Evolutionary conservation across 768 basidiomycete genomes (phyloP).

Genomic region (Leccinum olivaceopallidum): DNA sequence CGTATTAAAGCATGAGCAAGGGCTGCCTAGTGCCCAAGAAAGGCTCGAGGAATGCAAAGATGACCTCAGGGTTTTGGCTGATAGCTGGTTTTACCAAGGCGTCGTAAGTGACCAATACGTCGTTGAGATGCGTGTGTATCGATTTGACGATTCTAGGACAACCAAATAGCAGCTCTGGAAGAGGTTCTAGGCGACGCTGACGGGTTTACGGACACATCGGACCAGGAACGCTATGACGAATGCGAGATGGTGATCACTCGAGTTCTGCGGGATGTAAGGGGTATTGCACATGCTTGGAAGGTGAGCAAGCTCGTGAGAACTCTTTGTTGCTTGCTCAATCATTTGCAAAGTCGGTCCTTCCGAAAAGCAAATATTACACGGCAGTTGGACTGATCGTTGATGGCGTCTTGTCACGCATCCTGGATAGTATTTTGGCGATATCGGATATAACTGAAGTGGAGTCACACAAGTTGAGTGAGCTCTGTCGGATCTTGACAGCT

Average conservation of each 20-base stretch:
- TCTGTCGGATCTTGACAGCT: slow-evolving; percentile 76
- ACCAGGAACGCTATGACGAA: slow-evolving; percentile 74
- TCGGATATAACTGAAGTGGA: slow-evolving; percentile 88
- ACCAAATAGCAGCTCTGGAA: slow-evolving; percentile 26
- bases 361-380: slow-evolving; percentile 70
- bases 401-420: slow-evolving; percentile 61
- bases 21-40: slow-evolving; percentile 37
- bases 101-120: slow-evolving; percentile 49
- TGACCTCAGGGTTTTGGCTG: slow-evolving; percentile 54
- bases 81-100: slow-evolving; percentile 70
- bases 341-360: slow-evolving; percentile 55
- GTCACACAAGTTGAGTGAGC: slow-evolving; percentile 78
- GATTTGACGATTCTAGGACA: slow-evolving; percentile 19
- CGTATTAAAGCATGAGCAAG: slow-evolving; percentile 31
- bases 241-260: slow-evolving; percentile 70
- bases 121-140: background rate
- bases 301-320: slow-evolving; percentile 40
- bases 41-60: slow-evolving; percentile 52
- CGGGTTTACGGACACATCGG: slow-evolving; percentile 67
- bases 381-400: slow-evolving; percentile 74
- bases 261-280: slow-evolving; percentile 63
- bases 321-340: background rate
- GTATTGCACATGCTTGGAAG: slow-evolving; percentile 68
- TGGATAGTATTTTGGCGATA: slow-evolving; percentile 72
- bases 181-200: slow-evolving; percentile 53